A percentile compares a stretch with the other conserved stretches of the same genome.
These are phyloP conservation scores for peach (Prunus persica) DNA, from an alignment of 306 rosid species.

Conservation along the genomic window DNA sequence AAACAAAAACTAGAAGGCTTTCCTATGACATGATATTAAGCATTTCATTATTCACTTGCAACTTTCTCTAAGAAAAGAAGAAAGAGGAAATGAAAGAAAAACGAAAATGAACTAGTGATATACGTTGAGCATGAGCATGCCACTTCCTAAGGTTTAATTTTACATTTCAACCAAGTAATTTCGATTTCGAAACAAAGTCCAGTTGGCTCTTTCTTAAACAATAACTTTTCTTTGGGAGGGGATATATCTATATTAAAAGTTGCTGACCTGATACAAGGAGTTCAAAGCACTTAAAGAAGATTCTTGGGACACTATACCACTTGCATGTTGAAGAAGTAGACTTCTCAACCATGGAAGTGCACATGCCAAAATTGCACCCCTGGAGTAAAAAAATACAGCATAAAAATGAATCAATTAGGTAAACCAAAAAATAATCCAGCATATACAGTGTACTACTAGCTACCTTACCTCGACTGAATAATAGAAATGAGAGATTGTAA, in stretches of 20 bases:
- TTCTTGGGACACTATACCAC: conserved; percentile 71
- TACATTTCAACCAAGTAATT: neutral
- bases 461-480: conserved; percentile 59
- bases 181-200: neutral
- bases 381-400: conserved; percentile 12
- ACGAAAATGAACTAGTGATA: neutral
- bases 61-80: neutral
- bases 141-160: neutral
- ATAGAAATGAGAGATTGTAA: conserved; percentile 61
- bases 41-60: neutral
- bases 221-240: neutral
- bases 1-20: neutral
- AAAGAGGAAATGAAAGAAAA: neutral
- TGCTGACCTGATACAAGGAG: conserved; percentile 72
- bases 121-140: neutral
- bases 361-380: conserved; percentile 78
- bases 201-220: neutral
- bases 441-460: neutral
- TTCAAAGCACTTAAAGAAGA: conserved; percentile 67
- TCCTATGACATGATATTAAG: neutral
- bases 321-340: conserved; percentile 73
- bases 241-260: neutral
- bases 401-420: neutral
- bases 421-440: neutral
- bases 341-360: conserved; percentile 74